A percentile compares a stretch with the other conserved stretches of the same genome.
These are phyloP conservation scores for Suhomyces coccinellae DNA, from an alignment of 1,139 yeast genomes.

Conservation along the genomic window DNA sequence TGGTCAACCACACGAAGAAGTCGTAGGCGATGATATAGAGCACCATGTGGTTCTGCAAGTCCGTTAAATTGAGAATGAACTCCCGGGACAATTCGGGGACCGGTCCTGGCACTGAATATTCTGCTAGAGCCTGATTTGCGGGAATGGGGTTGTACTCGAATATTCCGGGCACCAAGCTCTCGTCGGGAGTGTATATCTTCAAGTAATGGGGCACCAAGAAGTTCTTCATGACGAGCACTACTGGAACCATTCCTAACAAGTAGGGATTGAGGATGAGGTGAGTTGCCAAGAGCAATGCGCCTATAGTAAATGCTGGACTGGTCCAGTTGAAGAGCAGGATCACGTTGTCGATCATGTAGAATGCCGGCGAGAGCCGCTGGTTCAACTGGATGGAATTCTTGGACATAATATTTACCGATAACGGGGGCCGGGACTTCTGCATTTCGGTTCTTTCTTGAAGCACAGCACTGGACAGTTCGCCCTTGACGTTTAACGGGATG, in stretches of 20 bases:
- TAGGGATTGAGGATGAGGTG: slow-evolving; percentile 65
- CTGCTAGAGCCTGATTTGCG: slow-evolving; percentile 49
- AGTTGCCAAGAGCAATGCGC: slow-evolving; percentile 55
- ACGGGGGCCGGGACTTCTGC: slow-evolving; percentile 65
- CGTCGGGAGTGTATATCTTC: slow-evolving; percentile 41
- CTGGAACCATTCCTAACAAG: slow-evolving; percentile 53
- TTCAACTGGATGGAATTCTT: slow-evolving; percentile 66
- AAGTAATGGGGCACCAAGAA: slow-evolving; percentile 73
- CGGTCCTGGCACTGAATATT: slow-evolving; percentile 62
- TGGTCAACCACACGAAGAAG: slow-evolving; percentile 46
- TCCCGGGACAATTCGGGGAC: slow-evolving; percentile 80
- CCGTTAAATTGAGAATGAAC: slow-evolving; percentile 75
- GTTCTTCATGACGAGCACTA: slow-evolving; percentile 51
- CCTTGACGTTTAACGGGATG: slow-evolving; percentile 60
- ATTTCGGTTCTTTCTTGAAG: slow-evolving; percentile 51
- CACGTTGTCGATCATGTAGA: slow-evolving; percentile 57
- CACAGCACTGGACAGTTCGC: slow-evolving; percentile 37
- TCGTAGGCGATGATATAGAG: slow-evolving; percentile 68
- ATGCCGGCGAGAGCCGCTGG: slow-evolving; percentile 63
- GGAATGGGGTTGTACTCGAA: slow-evolving; percentile 52
- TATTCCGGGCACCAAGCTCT: slow-evolving; percentile 22
- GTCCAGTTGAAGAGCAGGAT: slow-evolving; percentile 63
- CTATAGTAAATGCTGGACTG: slow-evolving; percentile 61
- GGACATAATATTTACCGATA: slow-evolving; percentile 70
- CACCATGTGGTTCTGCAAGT: slow-evolving; percentile 81